phyloP scores from a whole-genome alignment of 495 filamentous ascomycete species.

The Eremomyces bilateralis region DNA sequence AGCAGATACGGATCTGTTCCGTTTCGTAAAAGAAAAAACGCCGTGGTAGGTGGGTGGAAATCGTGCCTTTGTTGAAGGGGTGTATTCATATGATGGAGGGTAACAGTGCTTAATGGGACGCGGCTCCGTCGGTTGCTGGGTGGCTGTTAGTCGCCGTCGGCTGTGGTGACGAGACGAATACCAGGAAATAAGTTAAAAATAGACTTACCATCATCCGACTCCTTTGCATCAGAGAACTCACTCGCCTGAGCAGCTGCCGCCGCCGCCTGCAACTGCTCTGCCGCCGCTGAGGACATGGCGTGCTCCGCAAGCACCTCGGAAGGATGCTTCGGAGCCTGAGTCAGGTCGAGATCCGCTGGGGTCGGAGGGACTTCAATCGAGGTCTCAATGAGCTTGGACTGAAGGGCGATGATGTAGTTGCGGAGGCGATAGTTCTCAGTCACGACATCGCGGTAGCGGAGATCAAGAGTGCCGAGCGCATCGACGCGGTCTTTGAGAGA shows the following conservation, averaged over 20 bases:
- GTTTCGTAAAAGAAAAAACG: too few species aligned
- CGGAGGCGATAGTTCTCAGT: conserved; percentile 74
- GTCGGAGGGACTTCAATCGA: conserved; percentile 68
- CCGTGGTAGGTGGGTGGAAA: too few species aligned
- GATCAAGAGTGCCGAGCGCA: conserved; percentile 45
- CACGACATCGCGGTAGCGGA: conserved; percentile 51
- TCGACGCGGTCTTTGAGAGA: conserved; percentile 82
- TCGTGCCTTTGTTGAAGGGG: too few species aligned
- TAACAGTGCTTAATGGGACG: too few species aligned
- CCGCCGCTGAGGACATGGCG: background rate
- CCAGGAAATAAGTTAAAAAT: too few species aligned
- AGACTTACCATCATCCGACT: too few species aligned
- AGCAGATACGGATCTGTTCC: too few species aligned
- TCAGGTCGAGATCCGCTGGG: conserved; percentile 40
- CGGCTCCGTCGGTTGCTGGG: too few species aligned
- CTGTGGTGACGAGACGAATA: too few species aligned
- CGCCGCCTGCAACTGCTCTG: background rate
- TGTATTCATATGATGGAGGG: too few species aligned
- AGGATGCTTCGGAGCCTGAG: background rate
- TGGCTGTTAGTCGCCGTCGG: too few species aligned
- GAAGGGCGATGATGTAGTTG: conserved; percentile 78
- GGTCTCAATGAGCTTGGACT: conserved; percentile 67
- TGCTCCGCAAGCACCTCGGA: background rate
- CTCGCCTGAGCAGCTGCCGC: background rate
- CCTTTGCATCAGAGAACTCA: too few species aligned